These are phyloP conservation scores for Talaromyces sp. DNA, from an alignment of 2,329 filamentous ascomycete genomes.

Conservation along the genomic window DNA sequence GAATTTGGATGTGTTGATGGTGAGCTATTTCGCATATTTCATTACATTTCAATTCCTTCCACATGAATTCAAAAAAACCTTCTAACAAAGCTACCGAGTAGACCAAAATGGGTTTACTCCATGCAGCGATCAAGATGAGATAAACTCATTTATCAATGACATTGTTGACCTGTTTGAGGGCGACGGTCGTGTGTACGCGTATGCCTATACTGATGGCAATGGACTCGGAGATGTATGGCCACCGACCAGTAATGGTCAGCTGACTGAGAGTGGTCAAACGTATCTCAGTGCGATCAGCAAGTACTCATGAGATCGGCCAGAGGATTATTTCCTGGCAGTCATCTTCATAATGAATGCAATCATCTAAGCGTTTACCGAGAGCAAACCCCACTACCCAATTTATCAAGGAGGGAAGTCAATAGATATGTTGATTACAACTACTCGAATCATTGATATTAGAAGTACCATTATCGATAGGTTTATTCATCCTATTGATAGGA, in stretches of 20 bases:
- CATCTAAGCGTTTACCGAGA: not conserved
- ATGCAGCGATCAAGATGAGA: constrained; percentile 3
- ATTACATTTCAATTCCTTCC: not conserved
- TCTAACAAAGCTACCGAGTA: not conserved
- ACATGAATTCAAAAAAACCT: not conserved
- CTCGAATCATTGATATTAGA: not conserved
- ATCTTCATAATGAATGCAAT: not conserved
- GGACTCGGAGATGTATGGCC: constrained; percentile 5
- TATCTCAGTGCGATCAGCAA: constrained; percentile 7
- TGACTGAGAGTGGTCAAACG: constrained; percentile 4
- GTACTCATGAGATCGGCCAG: not conserved
- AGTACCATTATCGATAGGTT: not conserved
- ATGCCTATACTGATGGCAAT: constrained; percentile 1
- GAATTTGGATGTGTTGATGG: constrained; percentile 8
- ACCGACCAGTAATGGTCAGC: not conserved
- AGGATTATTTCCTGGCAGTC: not conserved
- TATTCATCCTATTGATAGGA: not conserved
- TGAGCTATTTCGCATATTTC: not conserved
- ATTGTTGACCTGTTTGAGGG: constrained; percentile 3
- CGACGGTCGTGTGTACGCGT: constrained; percentile 6
- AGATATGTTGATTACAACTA: too few relatives aligned
- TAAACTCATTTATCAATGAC: constrained; percentile 3
- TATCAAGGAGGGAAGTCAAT: too few relatives aligned
- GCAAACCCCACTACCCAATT: too few relatives aligned
- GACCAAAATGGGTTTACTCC: constrained; percentile 1